phyloP scores from a whole-genome alignment of 345 rosid species.

The Brassica incana region DNA sequence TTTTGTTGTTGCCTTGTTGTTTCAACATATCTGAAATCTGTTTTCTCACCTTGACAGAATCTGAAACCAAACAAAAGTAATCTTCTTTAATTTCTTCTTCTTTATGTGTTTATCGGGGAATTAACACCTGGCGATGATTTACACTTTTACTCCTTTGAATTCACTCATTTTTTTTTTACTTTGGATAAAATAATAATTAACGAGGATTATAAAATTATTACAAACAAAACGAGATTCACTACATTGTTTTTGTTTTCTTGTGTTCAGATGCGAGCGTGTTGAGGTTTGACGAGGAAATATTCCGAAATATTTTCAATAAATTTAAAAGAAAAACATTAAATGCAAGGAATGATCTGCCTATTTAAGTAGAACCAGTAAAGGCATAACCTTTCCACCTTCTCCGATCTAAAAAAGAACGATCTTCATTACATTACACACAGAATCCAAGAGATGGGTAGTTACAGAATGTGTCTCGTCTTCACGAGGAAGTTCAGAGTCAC shows the following conservation, averaged over 20 bases:
- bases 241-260: background rate
- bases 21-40: slow-evolving; percentile 14
- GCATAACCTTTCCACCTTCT: slow-evolving; percentile 28
- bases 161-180: background rate
- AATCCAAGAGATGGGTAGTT: slow-evolving; percentile 50
- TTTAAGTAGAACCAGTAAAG: slow-evolving; percentile 15
- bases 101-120: background rate
- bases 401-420: slow-evolving; percentile 24
- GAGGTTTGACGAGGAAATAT: slow-evolving; percentile 20
- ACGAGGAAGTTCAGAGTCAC: slow-evolving; percentile 63
- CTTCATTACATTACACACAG: background rate
- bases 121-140: background rate
- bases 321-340: background rate
- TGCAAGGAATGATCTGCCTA: slow-evolving; percentile 9
- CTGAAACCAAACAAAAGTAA: slow-evolving; percentile 1
- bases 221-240: slow-evolving; percentile 3
- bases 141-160: background rate
- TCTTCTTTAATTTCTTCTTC: background rate
- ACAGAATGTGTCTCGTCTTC: slow-evolving; percentile 68
- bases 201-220: background rate
- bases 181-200: background rate
- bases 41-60: background rate
- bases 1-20: background rate
- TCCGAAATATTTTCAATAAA: background rate
- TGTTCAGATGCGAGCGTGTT: slow-evolving; percentile 30